These are phyloP conservation scores for Apiotrichum sp. DNA, from an alignment of 1,284 basidiomycete species.

Conservation along the genomic window DNA sequence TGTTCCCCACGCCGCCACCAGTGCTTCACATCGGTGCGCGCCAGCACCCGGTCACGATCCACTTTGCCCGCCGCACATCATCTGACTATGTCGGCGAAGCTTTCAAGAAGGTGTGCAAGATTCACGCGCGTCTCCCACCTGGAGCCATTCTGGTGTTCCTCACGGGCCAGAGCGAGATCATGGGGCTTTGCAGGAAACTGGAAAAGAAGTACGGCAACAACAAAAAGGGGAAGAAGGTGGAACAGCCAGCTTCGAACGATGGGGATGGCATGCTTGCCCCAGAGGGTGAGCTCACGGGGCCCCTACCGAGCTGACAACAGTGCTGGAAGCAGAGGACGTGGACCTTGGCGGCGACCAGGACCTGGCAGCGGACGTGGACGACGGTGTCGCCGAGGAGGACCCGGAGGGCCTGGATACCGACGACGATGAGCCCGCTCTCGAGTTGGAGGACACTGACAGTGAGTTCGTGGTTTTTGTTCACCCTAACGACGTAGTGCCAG, in stretches of 20 bases:
- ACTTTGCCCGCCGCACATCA: slow-evolving; percentile 81
- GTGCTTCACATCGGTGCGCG: slow-evolving; percentile 83
- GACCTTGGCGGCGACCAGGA: slow-evolving; percentile 46
- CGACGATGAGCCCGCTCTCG: slow-evolving; percentile 42
- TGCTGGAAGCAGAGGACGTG: slow-evolving; percentile 47
- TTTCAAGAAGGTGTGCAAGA: slow-evolving; percentile 79
- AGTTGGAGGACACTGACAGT: slow-evolving; percentile 48
- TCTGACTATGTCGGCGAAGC: slow-evolving; percentile 88
- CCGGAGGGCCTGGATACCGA: slow-evolving; percentile 48
- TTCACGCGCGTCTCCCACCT: slow-evolving; percentile 63
- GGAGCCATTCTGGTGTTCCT: slow-evolving; percentile 70
- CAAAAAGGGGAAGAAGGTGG: slow-evolving; percentile 31
- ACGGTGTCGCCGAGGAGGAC: slow-evolving; percentile 46
- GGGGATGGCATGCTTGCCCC: slow-evolving; percentile 16
- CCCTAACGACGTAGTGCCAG: slow-evolving; percentile 50
- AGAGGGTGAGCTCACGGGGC: slow-evolving; percentile 36
- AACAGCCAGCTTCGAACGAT: not conserved
- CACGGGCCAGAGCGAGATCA: slow-evolving; percentile 72
- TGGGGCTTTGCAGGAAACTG: slow-evolving; percentile 61
- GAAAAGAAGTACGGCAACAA: slow-evolving; percentile 73
- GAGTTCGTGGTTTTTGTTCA: slow-evolving; percentile 14
- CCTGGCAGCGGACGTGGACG: slow-evolving; percentile 50
- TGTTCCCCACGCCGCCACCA: slow-evolving; percentile 80
- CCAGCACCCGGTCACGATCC: slow-evolving; percentile 91
- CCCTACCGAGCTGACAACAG: slow-evolving; percentile 14